phyloP scores from a whole-genome alignment of 1,284 basidiomycete genomes.

The Ganoderma multipileum region DNA sequence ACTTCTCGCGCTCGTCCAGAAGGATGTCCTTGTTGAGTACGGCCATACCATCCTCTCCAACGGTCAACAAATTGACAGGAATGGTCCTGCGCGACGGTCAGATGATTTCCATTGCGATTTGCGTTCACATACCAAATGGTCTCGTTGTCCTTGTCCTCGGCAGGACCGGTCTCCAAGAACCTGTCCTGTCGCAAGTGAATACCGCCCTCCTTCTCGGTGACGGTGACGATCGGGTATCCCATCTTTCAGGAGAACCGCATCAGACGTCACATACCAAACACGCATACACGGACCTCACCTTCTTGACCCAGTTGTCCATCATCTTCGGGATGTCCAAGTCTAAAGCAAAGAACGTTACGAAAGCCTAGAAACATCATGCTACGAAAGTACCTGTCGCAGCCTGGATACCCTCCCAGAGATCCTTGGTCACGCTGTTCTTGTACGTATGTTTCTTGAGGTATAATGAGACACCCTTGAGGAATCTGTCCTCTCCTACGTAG shows the following conservation, averaged over 20 bases:
- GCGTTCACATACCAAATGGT: constrained; percentile 76
- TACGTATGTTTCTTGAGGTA: constrained; percentile 92
- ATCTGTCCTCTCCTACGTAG: constrained; percentile 89
- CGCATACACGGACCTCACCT: constrained; percentile 50
- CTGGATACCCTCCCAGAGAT: constrained; percentile 91
- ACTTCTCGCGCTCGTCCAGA: constrained; percentile 75
- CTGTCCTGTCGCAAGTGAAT: constrained; percentile 89
- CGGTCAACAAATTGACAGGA: constrained; percentile 81
- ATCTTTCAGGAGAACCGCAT: constrained; percentile 50
- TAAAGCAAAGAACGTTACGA: constrained; percentile 27
- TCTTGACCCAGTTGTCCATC: constrained; percentile 94
- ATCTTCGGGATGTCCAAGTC: constrained; percentile 81
- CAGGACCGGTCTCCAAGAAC: constrained; percentile 88
- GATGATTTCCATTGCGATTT: constrained; percentile 7
- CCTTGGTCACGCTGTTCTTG: constrained; percentile 85
- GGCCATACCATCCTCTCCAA: constrained; percentile 63
- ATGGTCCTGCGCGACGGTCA: constrained; percentile 60
- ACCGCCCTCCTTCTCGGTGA: constrained; percentile 77
- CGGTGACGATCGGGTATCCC: constrained; percentile 89
- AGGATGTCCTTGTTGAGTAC: constrained; percentile 70
- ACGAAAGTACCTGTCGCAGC: constrained; percentile 67
- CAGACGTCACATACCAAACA: not conserved
- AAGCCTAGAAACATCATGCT: not conserved
- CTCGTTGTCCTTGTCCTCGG: constrained; percentile 85
- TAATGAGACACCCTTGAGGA: constrained; percentile 87